Percentiles rank a stretch among this genome's conserved stretches.
These are phyloP conservation scores for Aureobasidium sp. DNA, from an alignment of 2,329 filamentous ascomycete species.

Conservation along the genomic window DNA sequence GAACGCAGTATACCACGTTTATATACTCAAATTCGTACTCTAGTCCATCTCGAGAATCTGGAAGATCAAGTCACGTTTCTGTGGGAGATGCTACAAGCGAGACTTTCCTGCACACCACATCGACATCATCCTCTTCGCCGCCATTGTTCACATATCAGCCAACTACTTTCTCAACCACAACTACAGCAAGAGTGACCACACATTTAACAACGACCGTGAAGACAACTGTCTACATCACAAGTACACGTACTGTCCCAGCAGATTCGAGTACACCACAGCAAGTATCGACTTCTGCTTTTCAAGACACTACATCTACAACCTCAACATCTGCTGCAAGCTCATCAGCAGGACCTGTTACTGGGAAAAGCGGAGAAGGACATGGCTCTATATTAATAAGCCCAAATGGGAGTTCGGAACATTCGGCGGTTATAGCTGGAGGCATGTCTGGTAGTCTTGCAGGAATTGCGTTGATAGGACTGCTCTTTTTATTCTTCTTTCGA, in stretches of 20 bases:
- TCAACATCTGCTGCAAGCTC: background rate
- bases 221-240: background rate
- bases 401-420: background rate
- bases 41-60: background rate
- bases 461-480: constrained; percentile 9
- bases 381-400: background rate
- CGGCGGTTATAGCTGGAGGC: constrained; percentile 16
- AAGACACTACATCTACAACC: background rate
- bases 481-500: constrained; percentile 15
- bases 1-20: background rate
- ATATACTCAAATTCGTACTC: background rate
- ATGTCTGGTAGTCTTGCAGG: constrained; percentile 16
- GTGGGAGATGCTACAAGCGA: background rate
- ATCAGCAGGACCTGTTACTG: background rate
- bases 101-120: background rate
- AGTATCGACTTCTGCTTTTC: background rate
- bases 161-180: background rate
- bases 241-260: background rate
- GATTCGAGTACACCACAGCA: background rate
- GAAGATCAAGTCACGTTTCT: background rate
- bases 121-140: background rate
- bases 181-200: background rate
- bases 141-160: background rate
- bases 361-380: background rate
- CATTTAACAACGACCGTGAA: background rate